A percentile compares a stretch with the other conserved stretches of the same genome.
Conservation (phyloP, 2,329 filamentous ascomycete genomes). For the Clonostachys chloroleuca region DNA sequence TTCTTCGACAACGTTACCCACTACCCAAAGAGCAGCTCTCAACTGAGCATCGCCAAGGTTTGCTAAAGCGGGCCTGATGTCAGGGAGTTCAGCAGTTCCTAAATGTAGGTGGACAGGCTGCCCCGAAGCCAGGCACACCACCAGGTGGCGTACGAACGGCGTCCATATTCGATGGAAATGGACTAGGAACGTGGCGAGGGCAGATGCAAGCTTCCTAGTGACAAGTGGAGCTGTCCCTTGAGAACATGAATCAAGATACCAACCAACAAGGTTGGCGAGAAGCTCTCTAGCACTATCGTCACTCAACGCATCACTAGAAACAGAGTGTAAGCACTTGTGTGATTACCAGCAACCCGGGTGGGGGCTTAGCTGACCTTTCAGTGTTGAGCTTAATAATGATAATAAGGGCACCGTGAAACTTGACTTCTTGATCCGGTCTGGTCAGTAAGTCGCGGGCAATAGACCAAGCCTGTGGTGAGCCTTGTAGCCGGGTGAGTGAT, state of each 20-base stretch:
- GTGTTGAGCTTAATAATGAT: conserved; percentile 92
- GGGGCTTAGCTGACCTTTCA: conserved; percentile 55
- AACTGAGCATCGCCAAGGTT: conserved; percentile 40
- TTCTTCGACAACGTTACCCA: conserved; percentile 27
- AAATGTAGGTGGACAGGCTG: conserved; percentile 16
- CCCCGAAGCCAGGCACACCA: conserved; percentile 42
- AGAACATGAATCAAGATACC: conserved; percentile 52
- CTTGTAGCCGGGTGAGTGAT: conserved; percentile 73
- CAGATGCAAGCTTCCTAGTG: conserved; percentile 71
- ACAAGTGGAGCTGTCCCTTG: conserved; percentile 55
- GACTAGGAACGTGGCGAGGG: conserved; percentile 70
- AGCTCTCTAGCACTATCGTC: conserved; percentile 55
- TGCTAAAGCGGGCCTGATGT: conserved; percentile 32
- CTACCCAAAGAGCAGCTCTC: conserved; percentile 61
- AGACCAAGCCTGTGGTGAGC: conserved; percentile 78
- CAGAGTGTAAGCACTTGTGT: not conserved
- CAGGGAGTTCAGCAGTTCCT: conserved; percentile 25
- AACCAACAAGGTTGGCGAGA: conserved; percentile 55
- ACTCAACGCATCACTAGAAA: conserved; percentile 40
- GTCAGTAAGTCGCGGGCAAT: conserved; percentile 73
- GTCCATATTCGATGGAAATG: conserved; percentile 66
- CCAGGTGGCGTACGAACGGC: conserved; percentile 58
- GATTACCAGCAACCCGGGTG: conserved; percentile 13
- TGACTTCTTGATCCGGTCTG: conserved; percentile 67
- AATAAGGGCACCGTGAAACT: conserved; percentile 90